phyloP scores from a whole-genome alignment of 2,329 filamentous ascomycete species.

The Phyllosticta capitalensis region DNA sequence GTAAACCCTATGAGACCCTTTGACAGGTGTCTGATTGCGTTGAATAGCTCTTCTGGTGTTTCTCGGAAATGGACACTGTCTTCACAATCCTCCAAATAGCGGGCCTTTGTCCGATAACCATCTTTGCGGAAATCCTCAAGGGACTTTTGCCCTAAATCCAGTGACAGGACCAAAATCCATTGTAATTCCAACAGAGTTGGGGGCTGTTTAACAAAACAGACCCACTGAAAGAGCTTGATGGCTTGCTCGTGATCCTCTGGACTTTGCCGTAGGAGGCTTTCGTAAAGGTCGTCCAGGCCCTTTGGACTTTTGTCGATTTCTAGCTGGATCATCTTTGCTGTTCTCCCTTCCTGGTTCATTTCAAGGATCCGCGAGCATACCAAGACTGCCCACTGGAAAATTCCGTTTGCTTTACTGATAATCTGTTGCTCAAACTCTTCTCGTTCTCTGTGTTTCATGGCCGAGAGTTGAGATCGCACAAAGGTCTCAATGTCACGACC shows the following conservation, averaged over 20 bases:
- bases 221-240: neutral
- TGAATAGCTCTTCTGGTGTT: neutral
- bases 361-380: neutral
- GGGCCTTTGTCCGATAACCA: too few relatives aligned
- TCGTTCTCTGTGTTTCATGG: neutral
- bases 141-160: neutral
- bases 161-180: neutral
- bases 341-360: neutral
- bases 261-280: neutral
- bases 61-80: neutral
- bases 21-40: neutral
- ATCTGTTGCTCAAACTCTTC: neutral
- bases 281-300: neutral
- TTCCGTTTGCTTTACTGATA: neutral
- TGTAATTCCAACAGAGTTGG: neutral
- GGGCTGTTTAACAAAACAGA: neutral
- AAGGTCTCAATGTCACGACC: neutral
- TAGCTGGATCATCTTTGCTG: neutral
- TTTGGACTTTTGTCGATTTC: neutral
- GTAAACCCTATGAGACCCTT: neutral
- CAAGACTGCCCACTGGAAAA: constrained; percentile 1
- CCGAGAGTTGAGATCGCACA: neutral
- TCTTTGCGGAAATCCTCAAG: neutral
- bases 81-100: too few relatives aligned
- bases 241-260: neutral